Conservation (phyloP, 2,329 filamentous ascomycete species). For the Penicillium psychrosexuale region DNA sequence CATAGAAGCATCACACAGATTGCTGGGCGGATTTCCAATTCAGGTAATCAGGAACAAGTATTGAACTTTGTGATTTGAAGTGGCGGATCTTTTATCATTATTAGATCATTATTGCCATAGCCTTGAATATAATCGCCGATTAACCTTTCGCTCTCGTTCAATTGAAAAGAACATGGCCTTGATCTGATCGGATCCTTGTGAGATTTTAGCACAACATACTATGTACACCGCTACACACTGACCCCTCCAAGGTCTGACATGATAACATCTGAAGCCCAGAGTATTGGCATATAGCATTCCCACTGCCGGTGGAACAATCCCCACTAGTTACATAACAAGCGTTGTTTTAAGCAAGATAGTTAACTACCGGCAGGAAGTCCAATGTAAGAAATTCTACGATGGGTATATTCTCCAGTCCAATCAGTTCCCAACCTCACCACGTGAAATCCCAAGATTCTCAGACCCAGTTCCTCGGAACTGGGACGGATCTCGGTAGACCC, state of each 20-base stretch:
- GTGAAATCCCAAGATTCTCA: background rate
- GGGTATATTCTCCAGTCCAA: background rate
- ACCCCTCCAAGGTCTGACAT: background rate
- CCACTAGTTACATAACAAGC: background rate
- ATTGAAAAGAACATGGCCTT: background rate
- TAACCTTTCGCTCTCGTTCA: background rate
- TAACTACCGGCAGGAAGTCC: background rate
- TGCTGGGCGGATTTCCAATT: background rate
- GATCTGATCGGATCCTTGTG: background rate
- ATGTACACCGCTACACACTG: background rate
- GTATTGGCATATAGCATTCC: background rate
- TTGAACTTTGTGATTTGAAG: background rate
- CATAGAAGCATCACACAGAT: background rate
- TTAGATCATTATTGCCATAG: background rate
- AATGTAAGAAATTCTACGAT: slow-evolving; percentile 1
- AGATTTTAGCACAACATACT: background rate
- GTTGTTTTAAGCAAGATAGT: background rate
- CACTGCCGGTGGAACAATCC: background rate
- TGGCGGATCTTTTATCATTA: background rate
- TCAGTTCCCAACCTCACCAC: background rate
- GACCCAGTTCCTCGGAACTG: slow-evolving; percentile 18
- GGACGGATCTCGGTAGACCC: slow-evolving; percentile 26
- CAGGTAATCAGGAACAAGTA: background rate
- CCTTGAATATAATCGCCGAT: background rate
- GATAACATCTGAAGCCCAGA: background rate